Percentiles rank a stretch among this genome's conserved stretches.
These are phyloP conservation scores for Penicillium expansum DNA, from an alignment of 2,329 filamentous ascomycete genomes.

Conservation along the genomic window DNA sequence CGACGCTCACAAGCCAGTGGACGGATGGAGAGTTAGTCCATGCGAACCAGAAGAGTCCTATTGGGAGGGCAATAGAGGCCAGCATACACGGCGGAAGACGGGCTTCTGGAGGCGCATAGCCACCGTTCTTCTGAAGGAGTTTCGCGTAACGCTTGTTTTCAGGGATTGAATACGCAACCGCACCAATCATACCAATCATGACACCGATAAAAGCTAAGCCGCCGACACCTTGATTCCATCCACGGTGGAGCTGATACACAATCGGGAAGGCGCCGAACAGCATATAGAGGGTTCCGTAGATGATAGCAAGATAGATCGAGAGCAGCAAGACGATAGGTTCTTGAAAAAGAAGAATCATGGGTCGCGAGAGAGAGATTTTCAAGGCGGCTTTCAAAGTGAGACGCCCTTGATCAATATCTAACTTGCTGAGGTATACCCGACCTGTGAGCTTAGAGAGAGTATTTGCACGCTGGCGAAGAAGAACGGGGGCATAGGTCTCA, in stretches of 20 bases:
- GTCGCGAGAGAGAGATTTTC: conserved; percentile 50
- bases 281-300: conserved; percentile 54
- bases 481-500: conserved; percentile 49
- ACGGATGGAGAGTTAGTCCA: conserved; percentile 54
- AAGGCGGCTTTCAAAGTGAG: conserved; percentile 40
- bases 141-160: conserved; percentile 44
- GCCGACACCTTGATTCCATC: conserved; percentile 48
- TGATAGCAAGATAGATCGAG: conserved; percentile 52
- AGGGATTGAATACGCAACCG: conserved; percentile 40
- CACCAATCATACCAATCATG: conserved; percentile 43
- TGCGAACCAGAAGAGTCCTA: conserved; percentile 60
- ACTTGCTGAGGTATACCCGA: conserved; percentile 47
- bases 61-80: conserved; percentile 52
- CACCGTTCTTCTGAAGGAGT: conserved; percentile 47
- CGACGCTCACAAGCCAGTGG: conserved; percentile 41
- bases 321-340: conserved; percentile 53
- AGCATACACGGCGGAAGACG: conserved; percentile 52
- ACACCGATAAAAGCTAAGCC: conserved; percentile 51
- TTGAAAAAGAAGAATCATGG: conserved; percentile 48
- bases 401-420: conserved; percentile 44
- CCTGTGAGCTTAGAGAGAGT: conserved; percentile 50
- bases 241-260: conserved; percentile 47
- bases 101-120: conserved; percentile 61
- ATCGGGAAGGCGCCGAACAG: conserved; percentile 54
- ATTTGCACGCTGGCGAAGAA: conserved; percentile 51